Evolutionary conservation across 352 stramenopile species (phyloP), one percentile per base, ranked within the genome.

Genomic region (Pythium aristosporum): DNA sequence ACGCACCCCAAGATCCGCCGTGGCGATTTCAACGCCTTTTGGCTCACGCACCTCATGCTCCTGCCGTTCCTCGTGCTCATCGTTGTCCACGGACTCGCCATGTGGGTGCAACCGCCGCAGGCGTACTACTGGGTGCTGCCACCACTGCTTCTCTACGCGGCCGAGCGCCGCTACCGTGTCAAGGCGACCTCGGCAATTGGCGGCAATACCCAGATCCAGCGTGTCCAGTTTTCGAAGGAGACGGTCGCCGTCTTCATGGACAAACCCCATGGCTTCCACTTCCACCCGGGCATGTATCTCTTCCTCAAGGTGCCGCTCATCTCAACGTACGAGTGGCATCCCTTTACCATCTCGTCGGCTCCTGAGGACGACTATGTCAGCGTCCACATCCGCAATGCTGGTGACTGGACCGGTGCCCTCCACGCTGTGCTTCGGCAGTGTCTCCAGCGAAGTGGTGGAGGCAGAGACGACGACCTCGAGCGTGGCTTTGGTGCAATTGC

Each of bases 301-400:
- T 83, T 83, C 21, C 36, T 91, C 37, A 77, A 80, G 51, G 57
- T 87, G 12, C 75, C 78, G 11, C 23, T 49, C 8, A 65, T 91
- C 52, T 80, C 71, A 10, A 13, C 54, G n/a, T 44, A 72, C 39
- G 80, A 96, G 75, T 96, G 88, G 85, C 89, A 96, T 72, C 88
- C 89, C 37, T 97, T 96, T 65, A 96, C 82, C 30, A 83, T 97
- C 57, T 93, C 86, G 16, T 92, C 82, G 2, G 86, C 84, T 1
- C 88, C 88, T 4, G 37, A 56, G 11, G 72, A 86, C 39, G 54
- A 76, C 37, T 75, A 73, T 44, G 18, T 77, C 18, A 64, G 30
- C 5, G 21, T 84, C 34, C 68, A 80, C 52, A 72, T 84, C 28
- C 62, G 61, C n/a, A 54, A 64, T n/a, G 47, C 59, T 11, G 74